phyloP scores from a whole-genome alignment of 1,139 yeast genomes.

The Geotrichum histeridarum region DNA sequence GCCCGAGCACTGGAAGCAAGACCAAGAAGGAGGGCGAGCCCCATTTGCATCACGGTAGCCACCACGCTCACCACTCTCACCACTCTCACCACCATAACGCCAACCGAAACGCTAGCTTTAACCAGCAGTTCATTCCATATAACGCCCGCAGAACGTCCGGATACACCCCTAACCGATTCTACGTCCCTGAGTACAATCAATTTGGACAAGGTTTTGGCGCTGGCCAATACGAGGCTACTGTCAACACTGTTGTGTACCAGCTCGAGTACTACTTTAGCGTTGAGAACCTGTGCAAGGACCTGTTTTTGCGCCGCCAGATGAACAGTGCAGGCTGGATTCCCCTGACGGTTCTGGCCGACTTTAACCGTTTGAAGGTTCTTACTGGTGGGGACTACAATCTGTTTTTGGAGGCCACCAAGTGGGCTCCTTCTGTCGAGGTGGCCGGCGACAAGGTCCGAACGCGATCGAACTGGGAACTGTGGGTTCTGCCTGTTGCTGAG shows the following conservation, averaged over 20 bases:
- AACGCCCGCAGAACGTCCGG: conserved; percentile 15
- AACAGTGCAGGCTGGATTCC: conserved; percentile 69
- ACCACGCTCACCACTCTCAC: not conserved
- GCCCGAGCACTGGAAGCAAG: not conserved
- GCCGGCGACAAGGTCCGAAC: conserved; percentile 47
- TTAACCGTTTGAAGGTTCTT: conserved; percentile 65
- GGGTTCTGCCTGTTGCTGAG: conserved; percentile 49
- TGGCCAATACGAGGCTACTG: conserved; percentile 12
- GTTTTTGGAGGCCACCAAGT: conserved; percentile 45
- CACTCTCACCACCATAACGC: conserved; percentile 22
- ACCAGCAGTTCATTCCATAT: conserved; percentile 15
- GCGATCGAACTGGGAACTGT: conserved; percentile 40
- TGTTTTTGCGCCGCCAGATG: conserved; percentile 75
- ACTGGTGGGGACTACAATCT: conserved; percentile 48
- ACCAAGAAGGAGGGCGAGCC: conserved; percentile 13
- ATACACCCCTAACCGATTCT: conserved; percentile 13
- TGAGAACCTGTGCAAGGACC: conserved; percentile 80
- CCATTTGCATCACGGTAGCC: not conserved
- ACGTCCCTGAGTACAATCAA: conserved; percentile 4
- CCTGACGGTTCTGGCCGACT: conserved; percentile 56
- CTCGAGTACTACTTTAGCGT: conserved; percentile 83
- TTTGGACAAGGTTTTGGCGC: conserved; percentile 9
- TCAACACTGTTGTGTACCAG: conserved; percentile 44
- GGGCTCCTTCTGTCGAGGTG: conserved; percentile 44
- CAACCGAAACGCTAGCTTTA: conserved; percentile 17